Base-by-base conservation (phyloP, 768 basidiomycete genomes). In the Calocybe cyanea region DNA sequence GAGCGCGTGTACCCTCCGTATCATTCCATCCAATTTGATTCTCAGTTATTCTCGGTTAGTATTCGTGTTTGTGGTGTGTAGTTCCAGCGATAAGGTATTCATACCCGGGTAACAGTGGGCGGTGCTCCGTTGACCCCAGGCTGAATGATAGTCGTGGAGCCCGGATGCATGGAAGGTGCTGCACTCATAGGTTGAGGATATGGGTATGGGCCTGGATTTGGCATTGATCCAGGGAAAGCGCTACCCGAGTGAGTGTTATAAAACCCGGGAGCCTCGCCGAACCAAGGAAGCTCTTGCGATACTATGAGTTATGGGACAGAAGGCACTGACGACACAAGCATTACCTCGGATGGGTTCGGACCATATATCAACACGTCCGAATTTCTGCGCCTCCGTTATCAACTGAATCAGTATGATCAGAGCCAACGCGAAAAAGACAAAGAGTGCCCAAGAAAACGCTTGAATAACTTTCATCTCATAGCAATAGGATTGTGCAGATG, bases 381-480 rank as follows among this genome's bases (percentile, higher is more conserved):
- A 72, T 42, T 65, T 62, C 51, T 80, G 73, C 20, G 81, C 78
- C 52, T 70, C 74, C 33, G 64, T 69, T 13, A 82, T 75, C 32
- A 89, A 77, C 28, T 71, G 51, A 52, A 85, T 52, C 24, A 87
- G 65, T 49, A 86, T 70, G 46, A 72, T 47, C 55, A 87, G 67
- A 47, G 78, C 82, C 32, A 73, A 45, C 7, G 63, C 58, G 43
- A 66, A 66, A 15, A 69, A 38, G 18, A 70, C 69, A 57, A 89
- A 90, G 41, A 78, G 64, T 58, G 77, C 71, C 88, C 88, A 90
- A 0, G 87, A 88, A 59, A 90, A 78, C 2, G 84, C 86, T 53
- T 88, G 77, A 25, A 87, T 72, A 37, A 81, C 81, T 63, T 85
- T 87, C 83, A 89, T 85, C 58, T 87, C 78, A 60, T 86, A 84